These are phyloP conservation scores for Botrytis pseudocinerea DNA, from an alignment of 2,329 filamentous ascomycete genomes.

Conservation along the genomic window DNA sequence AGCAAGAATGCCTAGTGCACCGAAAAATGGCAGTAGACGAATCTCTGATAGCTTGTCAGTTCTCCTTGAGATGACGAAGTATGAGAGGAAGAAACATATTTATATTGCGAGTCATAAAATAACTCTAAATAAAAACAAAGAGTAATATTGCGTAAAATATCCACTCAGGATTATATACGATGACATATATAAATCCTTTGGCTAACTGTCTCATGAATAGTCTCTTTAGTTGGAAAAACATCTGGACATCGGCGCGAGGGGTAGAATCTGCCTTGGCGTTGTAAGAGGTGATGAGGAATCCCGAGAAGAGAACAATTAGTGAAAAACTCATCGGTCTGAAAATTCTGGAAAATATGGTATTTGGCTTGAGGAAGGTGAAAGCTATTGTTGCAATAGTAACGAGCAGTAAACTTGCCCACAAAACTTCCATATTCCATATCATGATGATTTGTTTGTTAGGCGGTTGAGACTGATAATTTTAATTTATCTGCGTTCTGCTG, in stretches of 20 bases:
- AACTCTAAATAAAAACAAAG: neutral
- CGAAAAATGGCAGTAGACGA: neutral
- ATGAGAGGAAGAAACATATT: neutral
- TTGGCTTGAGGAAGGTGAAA: neutral
- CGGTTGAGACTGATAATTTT: too few relatives aligned
- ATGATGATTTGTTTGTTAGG: too few relatives aligned
- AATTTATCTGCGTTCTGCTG: neutral
- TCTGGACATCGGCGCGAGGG: neutral
- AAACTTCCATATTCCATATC: neutral
- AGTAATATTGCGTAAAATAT: neutral
- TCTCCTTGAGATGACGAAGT: neutral
- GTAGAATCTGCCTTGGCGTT: neutral
- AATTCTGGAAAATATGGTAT: neutral
- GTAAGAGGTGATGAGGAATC: neutral
- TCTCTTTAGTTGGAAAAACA: neutral
- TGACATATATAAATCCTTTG: too few relatives aligned
- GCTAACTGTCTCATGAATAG: neutral
- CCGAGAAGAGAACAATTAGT: neutral
- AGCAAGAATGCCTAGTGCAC: neutral
- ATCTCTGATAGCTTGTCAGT: neutral
- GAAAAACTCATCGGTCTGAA: neutral
- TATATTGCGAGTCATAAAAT: neutral
- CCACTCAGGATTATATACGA: too few relatives aligned
- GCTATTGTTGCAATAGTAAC: neutral
- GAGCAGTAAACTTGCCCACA: neutral